A percentile compares a stretch with the other conserved stretches of the same genome.
Conservation (phyloP, 192 early-diverging fungal species). For the Phlyctochytrium arcticum region DNA sequence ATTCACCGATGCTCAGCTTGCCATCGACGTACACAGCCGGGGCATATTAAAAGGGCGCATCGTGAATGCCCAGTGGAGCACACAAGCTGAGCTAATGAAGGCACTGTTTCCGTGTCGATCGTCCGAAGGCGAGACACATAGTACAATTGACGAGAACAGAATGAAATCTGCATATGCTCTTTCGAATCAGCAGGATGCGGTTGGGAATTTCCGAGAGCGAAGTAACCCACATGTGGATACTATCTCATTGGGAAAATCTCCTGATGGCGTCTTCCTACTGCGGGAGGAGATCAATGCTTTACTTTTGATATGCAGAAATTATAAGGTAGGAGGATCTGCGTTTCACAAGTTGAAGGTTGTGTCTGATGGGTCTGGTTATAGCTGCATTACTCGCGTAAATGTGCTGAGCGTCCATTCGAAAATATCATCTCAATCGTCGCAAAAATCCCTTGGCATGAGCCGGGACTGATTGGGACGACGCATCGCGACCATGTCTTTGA, state of each 20-base stretch:
- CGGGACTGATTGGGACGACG: slow-evolving; percentile 50
- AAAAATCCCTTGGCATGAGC: slow-evolving; percentile 73
- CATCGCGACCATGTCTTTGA: slow-evolving; percentile 75
- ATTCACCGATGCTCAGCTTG: slow-evolving; percentile 44
- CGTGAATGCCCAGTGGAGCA: slow-evolving; percentile 38
- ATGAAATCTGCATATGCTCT: no score
- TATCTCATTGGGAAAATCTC: neutral
- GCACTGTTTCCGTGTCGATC: slow-evolving; percentile 31
- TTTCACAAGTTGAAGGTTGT: no score
- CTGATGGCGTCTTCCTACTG: slow-evolving; percentile 35
- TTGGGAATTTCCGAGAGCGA: neutral
- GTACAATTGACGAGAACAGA: neutral
- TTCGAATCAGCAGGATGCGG: neutral
- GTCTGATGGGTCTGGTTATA: no score
- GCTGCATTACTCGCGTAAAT: slow-evolving; percentile 71
- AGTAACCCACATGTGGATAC: no score
- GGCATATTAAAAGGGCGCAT: slow-evolving; percentile 59
- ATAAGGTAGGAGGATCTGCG: slow-evolving; percentile 70
- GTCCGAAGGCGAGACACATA: neutral
- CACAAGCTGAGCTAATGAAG: slow-evolving; percentile 31
- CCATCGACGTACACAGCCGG: slow-evolving; percentile 52
- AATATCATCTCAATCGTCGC: slow-evolving; percentile 66
- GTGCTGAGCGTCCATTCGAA: slow-evolving; percentile 72
- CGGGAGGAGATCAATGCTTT: slow-evolving; percentile 72
- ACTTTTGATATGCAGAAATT: slow-evolving; percentile 65